A percentile compares a stretch with the other conserved stretches of the same genome.
Conservation (phyloP, 805 yeast species). For the Starmerella khaoyaiensis region DNA sequence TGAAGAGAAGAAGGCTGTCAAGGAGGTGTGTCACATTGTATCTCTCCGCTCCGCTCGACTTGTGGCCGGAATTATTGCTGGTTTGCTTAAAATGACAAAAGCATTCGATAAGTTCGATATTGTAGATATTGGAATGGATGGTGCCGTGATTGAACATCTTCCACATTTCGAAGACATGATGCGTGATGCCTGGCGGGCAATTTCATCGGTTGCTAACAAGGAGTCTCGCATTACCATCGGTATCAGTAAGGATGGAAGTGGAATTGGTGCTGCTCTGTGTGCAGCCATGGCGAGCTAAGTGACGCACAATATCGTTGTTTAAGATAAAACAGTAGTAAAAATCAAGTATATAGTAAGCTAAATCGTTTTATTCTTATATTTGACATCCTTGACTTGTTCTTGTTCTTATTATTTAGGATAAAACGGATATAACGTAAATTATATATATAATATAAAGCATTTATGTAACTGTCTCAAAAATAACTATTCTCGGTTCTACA, state of each 20-base stretch:
- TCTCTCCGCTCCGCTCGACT: slow-evolving; percentile 81
- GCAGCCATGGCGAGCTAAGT: slow-evolving; percentile 41
- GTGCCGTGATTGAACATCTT: slow-evolving; percentile 83
- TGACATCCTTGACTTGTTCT: too few relatives aligned
- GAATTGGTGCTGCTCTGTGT: slow-evolving; percentile 94
- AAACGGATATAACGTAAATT: too few relatives aligned
- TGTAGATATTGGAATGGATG: slow-evolving; percentile 91
- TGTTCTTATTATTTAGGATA: too few relatives aligned
- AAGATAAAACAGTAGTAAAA: too few relatives aligned
- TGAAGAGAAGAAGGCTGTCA: slow-evolving; percentile 64
- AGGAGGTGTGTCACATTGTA: slow-evolving; percentile 61
- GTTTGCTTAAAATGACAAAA: slow-evolving; percentile 51
- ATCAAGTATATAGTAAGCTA: too few relatives aligned
- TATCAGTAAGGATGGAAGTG: slow-evolving; percentile 89
- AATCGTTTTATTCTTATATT: too few relatives aligned
- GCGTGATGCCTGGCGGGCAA: slow-evolving; percentile 54
- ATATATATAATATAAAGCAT: too few relatives aligned
- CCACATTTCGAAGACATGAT: slow-evolving; percentile 77
- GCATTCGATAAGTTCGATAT: slow-evolving; percentile 54
- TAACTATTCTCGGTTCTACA: too few relatives aligned
- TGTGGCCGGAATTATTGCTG: slow-evolving; percentile 82
- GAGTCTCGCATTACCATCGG: slow-evolving; percentile 63
- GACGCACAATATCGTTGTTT: too few relatives aligned
- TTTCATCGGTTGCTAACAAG: slow-evolving; percentile 41
- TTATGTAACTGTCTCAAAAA: too few relatives aligned